Evolutionary conservation across 345 rosid genomes (phyloP).

Genomic region (Balakata baccata): DNA sequence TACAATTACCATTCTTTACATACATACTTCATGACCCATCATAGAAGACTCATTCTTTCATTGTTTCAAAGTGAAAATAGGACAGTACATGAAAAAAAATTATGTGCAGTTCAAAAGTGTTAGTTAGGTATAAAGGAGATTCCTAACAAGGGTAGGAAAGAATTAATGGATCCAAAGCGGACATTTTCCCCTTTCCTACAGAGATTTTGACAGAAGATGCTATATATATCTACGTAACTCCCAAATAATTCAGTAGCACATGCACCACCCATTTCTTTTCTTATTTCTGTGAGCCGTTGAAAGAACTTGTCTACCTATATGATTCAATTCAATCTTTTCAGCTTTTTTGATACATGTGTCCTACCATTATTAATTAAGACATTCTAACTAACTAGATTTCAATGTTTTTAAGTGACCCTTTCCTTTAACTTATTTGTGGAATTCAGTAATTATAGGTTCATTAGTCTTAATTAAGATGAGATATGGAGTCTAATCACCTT

Average conservation of each 20-base stretch:
- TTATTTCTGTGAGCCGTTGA: slow-evolving; percentile 14
- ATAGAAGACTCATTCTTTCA: background rate
- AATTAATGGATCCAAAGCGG: slow-evolving; percentile 28
- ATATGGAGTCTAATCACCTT: slow-evolving; percentile 3
- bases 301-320: slow-evolving; percentile 8
- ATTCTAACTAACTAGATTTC: slow-evolving; percentile 11
- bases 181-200: slow-evolving; percentile 14
- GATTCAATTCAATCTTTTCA: slow-evolving; percentile 23
- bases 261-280: slow-evolving; percentile 23
- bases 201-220: slow-evolving; percentile 32
- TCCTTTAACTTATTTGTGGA: slow-evolving; percentile 1
- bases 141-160: background rate
- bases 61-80: background rate
- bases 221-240: background rate
- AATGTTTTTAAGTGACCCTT: background rate
- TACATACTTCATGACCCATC: background rate
- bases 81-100: background rate
- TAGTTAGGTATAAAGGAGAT: slow-evolving; percentile 30
- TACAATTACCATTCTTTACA: background rate
- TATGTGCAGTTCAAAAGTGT: background rate
- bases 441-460: background rate
- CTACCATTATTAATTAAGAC: slow-evolving; percentile 20
- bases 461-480: background rate
- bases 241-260: slow-evolving; percentile 38
- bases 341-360: slow-evolving; percentile 10